Base-by-base conservation (phyloP, 306 rosid species). In the Dalbergia oliveri region DNA sequence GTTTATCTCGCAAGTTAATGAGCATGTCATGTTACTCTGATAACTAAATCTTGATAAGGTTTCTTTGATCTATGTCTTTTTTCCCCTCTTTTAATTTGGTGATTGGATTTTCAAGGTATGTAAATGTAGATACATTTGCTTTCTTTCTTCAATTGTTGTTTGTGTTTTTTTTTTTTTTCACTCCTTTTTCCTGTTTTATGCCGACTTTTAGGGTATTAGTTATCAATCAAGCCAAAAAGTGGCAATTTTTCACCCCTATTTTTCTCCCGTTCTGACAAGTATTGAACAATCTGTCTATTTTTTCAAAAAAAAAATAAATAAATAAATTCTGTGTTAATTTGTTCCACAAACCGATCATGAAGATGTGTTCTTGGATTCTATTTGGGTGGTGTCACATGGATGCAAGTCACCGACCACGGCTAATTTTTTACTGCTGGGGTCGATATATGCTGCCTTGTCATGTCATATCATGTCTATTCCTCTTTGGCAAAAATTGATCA, bases 401-500 rank as follows among this genome's bases (percentile, higher is more conserved):
- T 9, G 72, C 34, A 19, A 60, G 79, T 50, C 66, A 37, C 73
- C 66, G 63, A 71, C 78, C 50, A 18, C 19, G 14, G 34, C 33
- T 37, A 37, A 4, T 39, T 62, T 53, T 71, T 58, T 67, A 43
- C 41, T 71, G 73, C 15, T 14, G 21, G 8, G 11, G 78, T 50
- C 3, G n/a, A n/a, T n/a, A 31, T 75, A n/a, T 53, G 50, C 6
- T 75, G 51, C 21, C 49, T 4, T 75, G 63, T 62, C 80, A 5
- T 72, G 84, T 80, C 79, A 73, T 73, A 73, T 65, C 69, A 44
- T 81, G 84, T 57, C 44, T 54, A 16, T 51, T 11, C 16, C 53
- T 54, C 23, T n/a, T 2, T 0, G 33, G 15, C 7, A 26, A 50
- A 62, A 49, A 13, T 16, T 49, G 1, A 19, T 50, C 44, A 49